Percentiles rank a stretch among this genome's conserved stretches.
These are phyloP conservation scores for Clavispora santaluciae DNA, from an alignment of 805 yeast species.

Conservation along the genomic window DNA sequence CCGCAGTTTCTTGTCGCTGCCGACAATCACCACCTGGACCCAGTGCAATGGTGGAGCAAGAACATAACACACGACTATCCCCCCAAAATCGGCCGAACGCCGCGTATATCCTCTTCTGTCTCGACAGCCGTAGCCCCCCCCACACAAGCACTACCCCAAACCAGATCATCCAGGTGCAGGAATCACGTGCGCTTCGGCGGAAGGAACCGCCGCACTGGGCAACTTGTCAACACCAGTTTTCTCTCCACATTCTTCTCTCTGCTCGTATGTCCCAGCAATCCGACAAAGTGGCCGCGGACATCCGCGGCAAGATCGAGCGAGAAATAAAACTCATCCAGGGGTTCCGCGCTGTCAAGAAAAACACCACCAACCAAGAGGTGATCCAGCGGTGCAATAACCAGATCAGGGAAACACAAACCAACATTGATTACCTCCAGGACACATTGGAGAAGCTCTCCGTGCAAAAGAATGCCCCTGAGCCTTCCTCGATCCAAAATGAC, in stretches of 20 bases:
- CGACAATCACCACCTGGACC: too few relatives aligned
- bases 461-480: conserved; percentile 14
- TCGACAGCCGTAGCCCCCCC: too few relatives aligned
- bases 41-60: too few relatives aligned
- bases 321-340: conserved; percentile 87
- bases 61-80: too few relatives aligned
- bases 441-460: conserved; percentile 59
- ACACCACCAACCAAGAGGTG: conserved; percentile 74
- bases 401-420: conserved; percentile 86
- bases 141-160: too few relatives aligned
- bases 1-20: too few relatives aligned
- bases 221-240: conserved; percentile 12
- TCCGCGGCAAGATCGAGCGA: conserved; percentile 78
- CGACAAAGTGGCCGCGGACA: conserved; percentile 51
- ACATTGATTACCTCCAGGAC: conserved; percentile 82
- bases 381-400: conserved; percentile 87
- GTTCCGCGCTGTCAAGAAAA: conserved; percentile 72
- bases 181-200: neutral
- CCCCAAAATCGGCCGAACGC: too few relatives aligned
- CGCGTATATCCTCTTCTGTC: too few relatives aligned
- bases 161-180: neutral
- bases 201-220: conserved; percentile 4
- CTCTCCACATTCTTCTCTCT: neutral
- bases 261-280: conserved; percentile 13
- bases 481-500: conserved; percentile 2